Base-by-base conservation (phyloP, 1,139 yeast species). In the Saccharomyces hybrid region DNA sequence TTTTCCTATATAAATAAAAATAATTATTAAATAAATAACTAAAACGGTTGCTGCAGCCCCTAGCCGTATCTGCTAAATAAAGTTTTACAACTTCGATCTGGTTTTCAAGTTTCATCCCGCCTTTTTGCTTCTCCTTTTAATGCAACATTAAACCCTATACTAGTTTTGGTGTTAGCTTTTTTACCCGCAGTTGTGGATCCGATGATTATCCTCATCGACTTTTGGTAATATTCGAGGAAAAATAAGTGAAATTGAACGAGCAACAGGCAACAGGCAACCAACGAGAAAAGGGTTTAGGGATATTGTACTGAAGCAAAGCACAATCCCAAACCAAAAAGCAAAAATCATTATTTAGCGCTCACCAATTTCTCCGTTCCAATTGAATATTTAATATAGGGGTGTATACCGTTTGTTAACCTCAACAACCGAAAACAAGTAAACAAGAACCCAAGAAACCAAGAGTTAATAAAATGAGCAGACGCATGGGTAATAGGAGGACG, bases 311-410 rank as follows among this genome's bases (percentile, higher is more conserved):
- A 1, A 1, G 38, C n/a, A 13, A 7, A 32, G 2, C 38, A n/a
- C 19, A 32, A 32, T 32, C 5, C 38, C 38, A 13, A 32, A n/a
- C n/a, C 2, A 13, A 13, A 13, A 32, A 11, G 38, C 29, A 32
- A 25, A 19, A 31, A 49, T 19, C 38, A 6, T 0, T 27, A n/a
- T 26, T 28, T 13, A n/a, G 28, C 13, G 48, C 57, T 28, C 46
- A 46, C 41, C 57, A 52, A 25, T 53, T 56, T 44, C 34, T 50
- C 2, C 23, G 23, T 19, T 19, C 3, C 23, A 19, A 19, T 19
- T 19, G 23, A 19, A 44, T 11, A 14, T 13, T 38, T 55, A 55
- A 42, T 47, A 57, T 19, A 19, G 44, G 38, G 14, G 14, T 13
- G 14, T 13, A 32, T 32, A 32, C 8, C 38, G n/a, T 11, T 32